Evolutionary conservation across 371 early-diverging fungal genomes (phyloP), one percentile per base, ranked within the genome.

Genomic region (Mortierella sp.): DNA sequence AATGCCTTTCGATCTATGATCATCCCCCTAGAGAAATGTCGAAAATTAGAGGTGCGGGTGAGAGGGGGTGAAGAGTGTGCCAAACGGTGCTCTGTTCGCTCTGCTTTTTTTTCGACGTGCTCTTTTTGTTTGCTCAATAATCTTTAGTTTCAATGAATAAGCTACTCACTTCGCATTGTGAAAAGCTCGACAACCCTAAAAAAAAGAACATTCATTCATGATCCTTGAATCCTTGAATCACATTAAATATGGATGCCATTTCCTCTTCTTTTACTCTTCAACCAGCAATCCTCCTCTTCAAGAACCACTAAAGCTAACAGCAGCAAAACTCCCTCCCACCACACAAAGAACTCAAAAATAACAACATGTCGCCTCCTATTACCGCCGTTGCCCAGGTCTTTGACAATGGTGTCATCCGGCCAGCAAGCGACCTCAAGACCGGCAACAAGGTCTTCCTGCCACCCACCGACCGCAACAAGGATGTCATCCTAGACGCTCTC

Each of bases 381-480:
- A n/a, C 63, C 2, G 8, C 72, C 47, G 31, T 31, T 45, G 72
- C 72, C 19, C 74, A 75, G 57, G 60, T 75, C 48, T 68, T 57
- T 47, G 75, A 74, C 21, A 74, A 48, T 16, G 78, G 75, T 45
- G 75, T 68, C 21, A 57, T 74, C 74, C 73, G 57, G 28, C 16
- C 65, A 55, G 77, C 76, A 26, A 78, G 72, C 50, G 78, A 75
- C 60, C 73, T 82, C 76, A 55, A 73, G 47, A 45, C 52, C 28
- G 68, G 70, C 72, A 42, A 74, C 24, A 82, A 78, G 47, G 72
- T 82, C 60, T 78, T 78, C 60, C 48, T 82, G 16, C 72, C 82
- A 3, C 65, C 82, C 1, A 72, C 76, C 9, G 58, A 79, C 31
- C 78, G 79, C 28, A 79, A 75, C 42, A 79, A 79, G 57, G 79